Percentiles rank a stretch among this genome's conserved stretches.
Evolutionary conservation across 257 asterid genomes (phyloP).

Genomic region (Fraxinus americana): DNA sequence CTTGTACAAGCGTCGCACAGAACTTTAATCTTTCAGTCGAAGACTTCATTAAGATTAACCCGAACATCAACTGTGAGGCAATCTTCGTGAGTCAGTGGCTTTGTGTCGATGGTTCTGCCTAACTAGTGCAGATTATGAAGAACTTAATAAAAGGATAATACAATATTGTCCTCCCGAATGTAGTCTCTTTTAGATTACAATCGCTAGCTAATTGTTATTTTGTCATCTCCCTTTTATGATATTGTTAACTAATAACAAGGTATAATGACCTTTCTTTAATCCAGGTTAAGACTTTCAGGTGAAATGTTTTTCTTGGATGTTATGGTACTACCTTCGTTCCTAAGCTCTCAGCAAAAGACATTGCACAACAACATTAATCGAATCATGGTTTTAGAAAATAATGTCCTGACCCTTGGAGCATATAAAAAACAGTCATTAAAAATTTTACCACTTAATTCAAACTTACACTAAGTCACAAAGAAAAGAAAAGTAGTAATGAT

Average conservation of each 20-base stretch:
- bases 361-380: neutral
- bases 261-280: neutral
- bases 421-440: too few relatives aligned
- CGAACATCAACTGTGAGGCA: conserved; percentile 32
- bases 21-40: conserved; percentile 11
- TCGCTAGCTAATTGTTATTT: neutral
- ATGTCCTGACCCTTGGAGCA: too few relatives aligned
- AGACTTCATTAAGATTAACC: conserved; percentile 24
- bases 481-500: too few relatives aligned
- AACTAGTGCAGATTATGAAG: neutral
- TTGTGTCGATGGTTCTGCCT: conserved; percentile 27
- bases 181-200: neutral
- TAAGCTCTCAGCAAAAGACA: neutral
- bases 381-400: neutral
- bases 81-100: conserved; percentile 42
- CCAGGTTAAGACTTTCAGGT: neutral
- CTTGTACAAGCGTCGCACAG: conserved; percentile 19
- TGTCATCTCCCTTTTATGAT: neutral
- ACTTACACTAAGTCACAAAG: too few relatives aligned
- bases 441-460: too few relatives aligned
- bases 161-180: neutral
- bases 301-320: neutral
- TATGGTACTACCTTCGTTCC: neutral
- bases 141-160: neutral
- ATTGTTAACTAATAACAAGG: neutral